Conservation (phyloP, 441 rosid species). For the Breynia disticha region DNA sequence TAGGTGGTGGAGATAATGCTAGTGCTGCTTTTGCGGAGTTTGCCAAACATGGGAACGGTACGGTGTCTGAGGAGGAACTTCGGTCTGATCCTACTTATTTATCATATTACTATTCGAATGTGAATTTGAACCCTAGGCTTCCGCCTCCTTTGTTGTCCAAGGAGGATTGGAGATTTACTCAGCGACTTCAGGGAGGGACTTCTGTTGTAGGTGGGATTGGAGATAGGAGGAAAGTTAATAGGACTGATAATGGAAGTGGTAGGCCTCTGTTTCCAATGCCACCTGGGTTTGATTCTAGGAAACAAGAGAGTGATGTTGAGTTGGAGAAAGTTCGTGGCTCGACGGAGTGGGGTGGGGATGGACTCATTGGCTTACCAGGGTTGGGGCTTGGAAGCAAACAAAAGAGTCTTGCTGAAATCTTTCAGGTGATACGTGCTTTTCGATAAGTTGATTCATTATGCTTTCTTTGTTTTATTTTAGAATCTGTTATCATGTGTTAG, state of each 20-base stretch:
- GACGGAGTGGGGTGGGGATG: conserved; percentile 72
- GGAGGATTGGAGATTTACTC: conserved; percentile 83
- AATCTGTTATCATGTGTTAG: too few species aligned
- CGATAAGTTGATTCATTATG: background rate
- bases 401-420: conserved; percentile 74
- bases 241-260: conserved; percentile 33
- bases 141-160: conserved; percentile 89
- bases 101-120: conserved; percentile 72
- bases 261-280: conserved; percentile 68
- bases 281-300: conserved; percentile 77
- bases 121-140: conserved; percentile 89
- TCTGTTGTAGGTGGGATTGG: conserved; percentile 69
- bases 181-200: conserved; percentile 64
- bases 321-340: conserved; percentile 31
- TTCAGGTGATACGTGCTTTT: conserved; percentile 51
- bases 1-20: conserved; percentile 31
- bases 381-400: conserved; percentile 67
- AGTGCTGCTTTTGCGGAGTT: conserved; percentile 36
- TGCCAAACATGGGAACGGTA: conserved; percentile 37
- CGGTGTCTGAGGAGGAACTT: conserved; percentile 54
- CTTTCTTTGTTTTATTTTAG: background rate
- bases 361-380: conserved; percentile 76
- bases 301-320: conserved; percentile 42
- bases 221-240: conserved; percentile 60
- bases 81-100: conserved; percentile 88